Evolutionary conservation across 441 rosid species (phyloP).

Genomic region (Mallotus japonicus): DNA sequence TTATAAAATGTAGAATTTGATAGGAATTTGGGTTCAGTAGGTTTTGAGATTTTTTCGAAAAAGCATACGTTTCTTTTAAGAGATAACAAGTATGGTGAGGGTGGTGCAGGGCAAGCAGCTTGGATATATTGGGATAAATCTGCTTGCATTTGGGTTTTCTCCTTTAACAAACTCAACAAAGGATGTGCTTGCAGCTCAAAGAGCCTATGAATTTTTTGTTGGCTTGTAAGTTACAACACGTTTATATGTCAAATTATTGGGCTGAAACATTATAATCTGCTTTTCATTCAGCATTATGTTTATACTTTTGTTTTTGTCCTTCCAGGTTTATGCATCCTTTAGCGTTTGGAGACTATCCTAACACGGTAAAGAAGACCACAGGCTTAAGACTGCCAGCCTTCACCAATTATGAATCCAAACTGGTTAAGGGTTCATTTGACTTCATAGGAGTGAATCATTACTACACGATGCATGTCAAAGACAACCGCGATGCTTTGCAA

Average conservation of each 20-base stretch:
- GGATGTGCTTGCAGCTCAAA: constrained; percentile 54
- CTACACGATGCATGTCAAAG: constrained; percentile 23
- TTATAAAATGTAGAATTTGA: no score
- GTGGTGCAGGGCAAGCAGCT: constrained; percentile 54
- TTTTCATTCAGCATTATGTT: not conserved
- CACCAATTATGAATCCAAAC: constrained; percentile 42
- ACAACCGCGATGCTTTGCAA: constrained; percentile 27
- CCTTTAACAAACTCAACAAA: constrained; percentile 49
- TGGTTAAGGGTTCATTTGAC: constrained; percentile 60
- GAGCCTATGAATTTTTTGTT: constrained; percentile 44
- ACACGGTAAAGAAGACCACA: constrained; percentile 46
- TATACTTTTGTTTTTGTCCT: not conserved
- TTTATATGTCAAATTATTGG: not conserved
- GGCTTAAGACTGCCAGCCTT: constrained; percentile 63
- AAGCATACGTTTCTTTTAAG: not conserved
- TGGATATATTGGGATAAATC: constrained; percentile 51
- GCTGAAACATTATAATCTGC: no score
- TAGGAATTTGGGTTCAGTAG: not conserved
- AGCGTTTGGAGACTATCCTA: constrained; percentile 71
- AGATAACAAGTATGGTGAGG: not conserved
- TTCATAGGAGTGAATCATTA: constrained; percentile 61
- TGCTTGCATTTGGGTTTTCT: constrained; percentile 29
- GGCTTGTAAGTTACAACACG: constrained; percentile 53
- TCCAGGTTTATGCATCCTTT: constrained; percentile 57
- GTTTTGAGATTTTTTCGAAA: not conserved